Evolutionary conservation across 176 grass and related monocot genomes (phyloP).

Genomic region (Olyra latifolia): DNA sequence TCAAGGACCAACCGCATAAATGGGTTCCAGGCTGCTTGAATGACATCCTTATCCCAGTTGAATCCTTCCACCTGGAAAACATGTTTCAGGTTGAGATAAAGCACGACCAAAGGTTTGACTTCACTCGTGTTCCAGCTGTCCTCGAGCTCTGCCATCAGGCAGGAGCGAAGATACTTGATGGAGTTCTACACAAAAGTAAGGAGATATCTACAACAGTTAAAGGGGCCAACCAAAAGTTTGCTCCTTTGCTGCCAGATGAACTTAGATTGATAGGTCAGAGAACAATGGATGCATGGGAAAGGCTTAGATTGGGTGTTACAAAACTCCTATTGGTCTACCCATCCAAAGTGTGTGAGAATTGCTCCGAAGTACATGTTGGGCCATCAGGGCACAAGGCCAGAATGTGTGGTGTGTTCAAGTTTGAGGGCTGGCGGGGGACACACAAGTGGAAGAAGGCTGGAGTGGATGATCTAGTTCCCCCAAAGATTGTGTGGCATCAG

Average conservation of each 20-base stretch:
- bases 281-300: constrained; percentile 86
- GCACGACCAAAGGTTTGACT: constrained; percentile 86
- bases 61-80: constrained; percentile 62
- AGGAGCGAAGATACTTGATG: constrained; percentile 59
- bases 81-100: constrained; percentile 76
- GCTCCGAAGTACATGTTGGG: constrained; percentile 86
- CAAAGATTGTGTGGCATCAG: constrained; percentile 79
- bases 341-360: constrained; percentile 77
- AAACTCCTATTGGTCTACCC: constrained; percentile 87
- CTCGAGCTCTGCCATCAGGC: constrained; percentile 87
- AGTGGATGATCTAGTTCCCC: constrained; percentile 77
- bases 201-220: background rate
- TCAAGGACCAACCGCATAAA: constrained; percentile 56
- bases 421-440: constrained; percentile 70
- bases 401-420: constrained; percentile 84
- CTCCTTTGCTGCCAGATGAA: constrained; percentile 27
- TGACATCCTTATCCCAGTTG: constrained; percentile 69
- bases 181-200: constrained; percentile 14
- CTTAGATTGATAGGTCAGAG: constrained; percentile 57
- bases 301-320: constrained; percentile 65
- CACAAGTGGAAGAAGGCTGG: constrained; percentile 80
- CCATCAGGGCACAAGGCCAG: constrained; percentile 77
- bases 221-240: constrained; percentile 13
- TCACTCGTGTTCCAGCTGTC: constrained; percentile 60
- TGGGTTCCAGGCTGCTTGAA: constrained; percentile 62